Base-by-base conservation (phyloP, 2,329 filamentous ascomycete species). In the Fusarium odoratissimum region DNA sequence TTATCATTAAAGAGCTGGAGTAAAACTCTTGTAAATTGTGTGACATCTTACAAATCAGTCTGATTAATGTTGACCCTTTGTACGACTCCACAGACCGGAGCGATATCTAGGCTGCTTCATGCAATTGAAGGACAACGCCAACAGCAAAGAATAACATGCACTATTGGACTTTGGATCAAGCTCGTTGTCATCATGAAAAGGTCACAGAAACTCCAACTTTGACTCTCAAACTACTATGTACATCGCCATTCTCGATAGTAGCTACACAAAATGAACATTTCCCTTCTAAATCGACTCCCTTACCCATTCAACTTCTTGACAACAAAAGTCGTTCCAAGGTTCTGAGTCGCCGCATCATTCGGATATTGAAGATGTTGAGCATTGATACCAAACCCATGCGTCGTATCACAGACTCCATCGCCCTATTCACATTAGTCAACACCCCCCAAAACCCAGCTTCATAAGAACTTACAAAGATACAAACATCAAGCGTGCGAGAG, bases 401-500 rank as follows among this genome's bases (percentile, higher is more conserved):
- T 67, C 13, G 64, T 67, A 14, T 67, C 64, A 8, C 64, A 67
- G 1, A 67, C 64, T 33, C 64, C 64, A 46, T 67, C 64, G 3
- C 64, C 64, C 64, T 67, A 3, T 5, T n/a, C 8, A 28, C 1
- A 16, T 67, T 41, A 67, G 52, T 21, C 17, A 54, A 4, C 2
- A 14, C 2, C 11, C 11, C 37, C 10, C 10, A 21, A 10, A 6
- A 17, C 37, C 17, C 35, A 38, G 35, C 5, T 19, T 19, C 8
- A 21, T 40, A 10, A 8, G 11, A 2, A 66, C 64, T 67, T 23
- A 67, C 62, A 28, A 46, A 67, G 8, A 67, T 67, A 2, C 64
- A 67, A 6, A 67, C 64, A 46, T 67, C 64, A 3, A 67, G 62
- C 23, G 64, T 67, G 13, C 41, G 41, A 5, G 52, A 21, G 6